Base-by-base conservation (phyloP, 306 rosid genomes). In the Fagus sylvatica region DNA sequence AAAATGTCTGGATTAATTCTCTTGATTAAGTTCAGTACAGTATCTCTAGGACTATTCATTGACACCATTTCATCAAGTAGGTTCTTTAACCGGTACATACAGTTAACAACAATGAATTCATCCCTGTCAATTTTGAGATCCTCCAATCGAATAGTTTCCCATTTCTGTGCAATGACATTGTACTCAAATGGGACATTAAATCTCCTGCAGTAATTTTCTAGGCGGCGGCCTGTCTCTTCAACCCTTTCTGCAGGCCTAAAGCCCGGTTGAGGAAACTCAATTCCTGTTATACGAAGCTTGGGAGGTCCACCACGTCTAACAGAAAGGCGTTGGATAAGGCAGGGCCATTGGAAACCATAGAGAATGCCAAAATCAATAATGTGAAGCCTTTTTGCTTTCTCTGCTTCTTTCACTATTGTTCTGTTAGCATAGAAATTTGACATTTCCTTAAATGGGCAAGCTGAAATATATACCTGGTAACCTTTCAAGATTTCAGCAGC, bases 291-390 rank as follows among this genome's bases (percentile, higher is more conserved):
- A 10, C 86, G 79, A 49, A 85, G 80, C 80, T 82, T 79, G 32
- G 17, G 82, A 87, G 61, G 87, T 28, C 93, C 93, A 1, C 84
- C 87, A 1, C 66, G 73, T 67, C 92, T 79, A 40, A 46, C 28
- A 4, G 96, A 81, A 19, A 93, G 91, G 13, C 0, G 36, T 8
- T 83, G 84, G 71, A 93, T 82, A 2, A 93, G 91, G 85, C 83
- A 83, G 0, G 96, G 96, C 97, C 96, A 90, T 30, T 93, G 94
- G 74, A 76, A 90, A 72, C 96, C 98, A 70, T 93, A 90, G 67
- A 77, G 84, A 59, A 93, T 85, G 6, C 98, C 98, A 57, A 93
- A 88, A 64, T 91, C 92, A 79, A 91, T 84, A 15, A 91, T 41
- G 76, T 91, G 97, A 62, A 89, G 64, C 15, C 76, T 72, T n/a